A percentile compares a stretch with the other conserved stretches of the same genome.
These are phyloP conservation scores for Yamadazyma paraphyllophila DNA, from an alignment of 805 yeast species.

Conservation along the genomic window DNA sequence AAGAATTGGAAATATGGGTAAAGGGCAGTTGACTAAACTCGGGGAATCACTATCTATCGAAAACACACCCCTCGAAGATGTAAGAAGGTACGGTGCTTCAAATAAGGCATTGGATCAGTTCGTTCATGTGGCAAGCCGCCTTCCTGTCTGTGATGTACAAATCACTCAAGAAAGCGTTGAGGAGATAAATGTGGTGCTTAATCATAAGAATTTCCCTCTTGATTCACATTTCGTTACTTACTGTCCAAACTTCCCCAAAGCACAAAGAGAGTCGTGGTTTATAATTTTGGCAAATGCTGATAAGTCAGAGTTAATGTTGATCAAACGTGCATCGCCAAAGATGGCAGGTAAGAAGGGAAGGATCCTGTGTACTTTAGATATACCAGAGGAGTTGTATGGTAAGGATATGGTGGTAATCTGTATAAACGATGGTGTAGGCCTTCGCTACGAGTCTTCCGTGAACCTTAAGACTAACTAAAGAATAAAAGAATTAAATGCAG, in stretches of 20 bases:
- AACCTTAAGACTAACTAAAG: background rate
- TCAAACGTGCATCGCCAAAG: conserved; percentile 75
- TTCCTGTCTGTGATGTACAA: conserved; percentile 59
- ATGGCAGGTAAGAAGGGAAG: conserved; percentile 35
- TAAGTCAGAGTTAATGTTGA: conserved; percentile 53
- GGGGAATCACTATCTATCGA: conserved; percentile 20
- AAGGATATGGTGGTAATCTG: conserved; percentile 44
- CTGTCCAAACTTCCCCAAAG: conserved; percentile 81
- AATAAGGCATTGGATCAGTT: conserved; percentile 48
- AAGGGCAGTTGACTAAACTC: conserved; percentile 30
- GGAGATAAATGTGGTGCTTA: conserved; percentile 43
- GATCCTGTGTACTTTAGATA: conserved; percentile 43
- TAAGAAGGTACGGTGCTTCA: conserved; percentile 12
- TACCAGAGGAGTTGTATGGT: conserved; percentile 51
- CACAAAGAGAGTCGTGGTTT: conserved; percentile 94
- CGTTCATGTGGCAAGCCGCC: conserved; percentile 46
- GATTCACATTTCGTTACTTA: conserved; percentile 65
- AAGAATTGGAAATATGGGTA: conserved; percentile 40
- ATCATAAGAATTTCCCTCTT: conserved; percentile 51
- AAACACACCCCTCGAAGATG: conserved; percentile 10
- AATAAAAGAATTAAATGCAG: background rate
- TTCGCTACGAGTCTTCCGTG: conserved; percentile 35
- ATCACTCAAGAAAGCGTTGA: conserved; percentile 37
- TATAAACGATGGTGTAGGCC: conserved; percentile 67
- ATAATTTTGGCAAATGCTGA: conserved; percentile 54